A percentile compares a stretch with the other conserved stretches of the same genome.
Conservation (phyloP, 805 yeast species). For the Saccharomyces mikatae region DNA sequence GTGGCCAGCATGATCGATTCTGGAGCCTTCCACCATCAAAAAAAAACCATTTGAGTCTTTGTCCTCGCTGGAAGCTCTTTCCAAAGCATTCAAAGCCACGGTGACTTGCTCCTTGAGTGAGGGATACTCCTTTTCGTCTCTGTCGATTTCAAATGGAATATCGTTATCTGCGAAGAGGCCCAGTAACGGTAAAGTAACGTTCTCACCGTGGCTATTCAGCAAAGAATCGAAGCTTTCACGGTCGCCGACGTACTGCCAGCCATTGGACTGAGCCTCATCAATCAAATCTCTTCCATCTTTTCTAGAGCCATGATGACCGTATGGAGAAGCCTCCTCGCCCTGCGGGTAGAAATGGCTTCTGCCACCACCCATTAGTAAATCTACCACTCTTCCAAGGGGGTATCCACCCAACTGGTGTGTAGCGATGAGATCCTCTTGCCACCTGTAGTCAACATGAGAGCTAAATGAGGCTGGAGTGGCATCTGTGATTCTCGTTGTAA, state of each 20-base stretch:
- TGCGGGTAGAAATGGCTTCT: constrained; percentile 70
- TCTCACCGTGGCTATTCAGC: constrained; percentile 39
- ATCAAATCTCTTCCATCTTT: constrained; percentile 62
- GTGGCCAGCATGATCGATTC: constrained; percentile 95
- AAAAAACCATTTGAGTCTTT: constrained; percentile 78
- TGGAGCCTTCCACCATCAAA: constrained; percentile 79
- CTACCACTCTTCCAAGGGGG: constrained; percentile 72
- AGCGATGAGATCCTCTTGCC: constrained; percentile 79
- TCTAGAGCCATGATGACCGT: constrained; percentile 49
- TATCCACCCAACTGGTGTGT: constrained; percentile 78
- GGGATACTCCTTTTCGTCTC: constrained; percentile 55
- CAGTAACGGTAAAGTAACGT: constrained; percentile 67
- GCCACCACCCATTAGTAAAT: constrained; percentile 87
- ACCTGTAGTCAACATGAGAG: constrained; percentile 67
- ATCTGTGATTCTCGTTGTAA: constrained; percentile 85
- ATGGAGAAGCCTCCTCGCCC: constrained; percentile 5
- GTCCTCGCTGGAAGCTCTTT: constrained; percentile 42
- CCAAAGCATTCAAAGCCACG: constrained; percentile 64
- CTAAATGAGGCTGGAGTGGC: constrained; percentile 93
- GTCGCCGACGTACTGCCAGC: constrained; percentile 59
- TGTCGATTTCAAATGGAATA: constrained; percentile 79
- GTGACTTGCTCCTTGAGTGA: constrained; percentile 70
- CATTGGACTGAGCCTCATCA: constrained; percentile 44
- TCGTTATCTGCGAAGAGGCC: constrained; percentile 69
- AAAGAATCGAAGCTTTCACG: constrained; percentile 52